A percentile compares a stretch with the other conserved stretches of the same genome.
Conservation (phyloP, 2,329 filamentous ascomycete species). For the Volutella citrinella region DNA sequence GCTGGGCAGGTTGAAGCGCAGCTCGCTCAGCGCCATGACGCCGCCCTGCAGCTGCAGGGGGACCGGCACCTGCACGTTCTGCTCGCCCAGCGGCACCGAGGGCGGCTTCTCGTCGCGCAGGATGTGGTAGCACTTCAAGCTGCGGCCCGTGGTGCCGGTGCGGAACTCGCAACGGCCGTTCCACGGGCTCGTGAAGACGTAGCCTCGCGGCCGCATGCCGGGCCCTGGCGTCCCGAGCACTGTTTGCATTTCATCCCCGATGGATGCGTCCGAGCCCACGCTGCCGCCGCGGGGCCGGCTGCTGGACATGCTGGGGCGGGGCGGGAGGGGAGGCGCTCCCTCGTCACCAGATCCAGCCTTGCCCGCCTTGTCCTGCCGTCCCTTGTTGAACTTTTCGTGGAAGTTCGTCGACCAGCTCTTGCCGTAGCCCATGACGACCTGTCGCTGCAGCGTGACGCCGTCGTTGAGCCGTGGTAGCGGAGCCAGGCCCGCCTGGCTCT, state of each 20-base stretch:
- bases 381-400: constrained; percentile 41
- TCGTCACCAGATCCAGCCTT: too few relatives aligned
- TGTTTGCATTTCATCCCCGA: constrained; percentile 25
- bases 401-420: constrained; percentile 48
- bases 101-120: constrained; percentile 44
- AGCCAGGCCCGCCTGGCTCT: constrained; percentile 8
- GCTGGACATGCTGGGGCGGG: neutral
- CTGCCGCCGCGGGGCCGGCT: constrained; percentile 23
- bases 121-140: constrained; percentile 71
- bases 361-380: constrained; percentile 21
- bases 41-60: constrained; percentile 25
- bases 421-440: constrained; percentile 57
- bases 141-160: constrained; percentile 72
- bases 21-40: constrained; percentile 62
- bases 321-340: too few relatives aligned
- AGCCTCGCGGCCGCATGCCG: constrained; percentile 58
- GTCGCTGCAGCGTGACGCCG: constrained; percentile 45
- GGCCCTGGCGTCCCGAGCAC: constrained; percentile 39
- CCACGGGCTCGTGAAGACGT: constrained; percentile 84
- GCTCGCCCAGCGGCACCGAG: constrained; percentile 44
- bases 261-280: constrained; percentile 29
- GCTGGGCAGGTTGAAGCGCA: constrained; percentile 84
- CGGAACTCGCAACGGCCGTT: constrained; percentile 81
- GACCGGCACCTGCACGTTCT: too few relatives aligned
- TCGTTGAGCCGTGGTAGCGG: constrained; percentile 8